phyloP scores from a whole-genome alignment of 176 grass and related monocot genomes.

The Zoysia pacifica region DNA sequence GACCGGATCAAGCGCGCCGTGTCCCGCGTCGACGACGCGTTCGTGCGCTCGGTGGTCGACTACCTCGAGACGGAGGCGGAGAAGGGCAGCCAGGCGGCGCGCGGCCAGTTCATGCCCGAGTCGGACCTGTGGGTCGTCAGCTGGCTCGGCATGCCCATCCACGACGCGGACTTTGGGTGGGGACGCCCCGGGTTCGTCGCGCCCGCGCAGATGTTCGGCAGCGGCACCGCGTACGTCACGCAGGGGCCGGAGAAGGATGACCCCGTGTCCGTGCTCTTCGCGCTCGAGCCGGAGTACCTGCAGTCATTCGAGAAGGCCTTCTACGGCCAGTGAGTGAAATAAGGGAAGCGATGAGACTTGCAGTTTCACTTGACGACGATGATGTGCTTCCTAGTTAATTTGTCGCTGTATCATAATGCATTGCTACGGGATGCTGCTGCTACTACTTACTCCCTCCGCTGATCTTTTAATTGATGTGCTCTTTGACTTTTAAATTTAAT shows the following conservation, averaged over 20 bases:
- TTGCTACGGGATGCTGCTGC: too few species aligned
- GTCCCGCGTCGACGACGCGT: conserved; percentile 53
- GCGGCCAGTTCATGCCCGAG: conserved; percentile 62
- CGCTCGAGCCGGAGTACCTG: conserved; percentile 66
- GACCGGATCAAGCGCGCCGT: conserved; percentile 55
- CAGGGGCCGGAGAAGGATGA: conserved; percentile 41
- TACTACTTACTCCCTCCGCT: too few species aligned
- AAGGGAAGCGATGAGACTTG: too few species aligned
- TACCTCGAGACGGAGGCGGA: conserved; percentile 58
- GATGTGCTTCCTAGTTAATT: not conserved
- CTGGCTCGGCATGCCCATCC: conserved; percentile 65
- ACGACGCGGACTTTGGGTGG: conserved; percentile 77
- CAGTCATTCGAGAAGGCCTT: conserved; percentile 66
- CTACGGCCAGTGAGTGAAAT: conserved; percentile 39
- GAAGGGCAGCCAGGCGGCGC: conserved; percentile 59
- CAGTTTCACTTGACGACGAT: too few species aligned
- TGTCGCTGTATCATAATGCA: too few species aligned
- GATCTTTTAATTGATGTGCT: too few species aligned
- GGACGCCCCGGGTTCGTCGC: conserved; percentile 49
- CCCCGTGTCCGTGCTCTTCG: conserved; percentile 59
- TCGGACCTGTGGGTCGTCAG: conserved; percentile 58
- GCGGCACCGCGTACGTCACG: conserved; percentile 60
- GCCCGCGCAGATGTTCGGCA: conserved; percentile 66
- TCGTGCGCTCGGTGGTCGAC: conserved; percentile 60
- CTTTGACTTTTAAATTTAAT: too few species aligned